phyloP scores from a whole-genome alignment of 108 stramenopile genomes.

The Seminavis robusta region DNA sequence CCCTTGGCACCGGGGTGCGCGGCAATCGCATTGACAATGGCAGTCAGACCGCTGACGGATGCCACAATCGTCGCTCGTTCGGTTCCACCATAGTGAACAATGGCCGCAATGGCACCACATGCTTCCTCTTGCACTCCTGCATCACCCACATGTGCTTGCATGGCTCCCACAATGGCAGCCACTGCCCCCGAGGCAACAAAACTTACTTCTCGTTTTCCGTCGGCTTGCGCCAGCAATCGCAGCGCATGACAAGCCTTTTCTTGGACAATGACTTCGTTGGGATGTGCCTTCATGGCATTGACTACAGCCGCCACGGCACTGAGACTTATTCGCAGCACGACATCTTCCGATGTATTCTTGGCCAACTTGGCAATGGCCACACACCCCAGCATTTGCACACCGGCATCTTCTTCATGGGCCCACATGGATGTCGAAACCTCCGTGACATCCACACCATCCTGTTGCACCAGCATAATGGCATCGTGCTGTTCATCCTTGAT shows the following conservation, averaged over 20 bases:
- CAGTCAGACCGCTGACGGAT: conserved; percentile 74
- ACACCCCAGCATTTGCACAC: conserved; percentile 85
- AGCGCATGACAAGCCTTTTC: conserved; percentile 77
- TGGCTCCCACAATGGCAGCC: conserved; percentile 76
- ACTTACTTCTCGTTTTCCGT: conserved; percentile 71
- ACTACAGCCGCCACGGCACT: conserved; percentile 72
- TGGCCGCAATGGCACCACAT: conserved; percentile 63
- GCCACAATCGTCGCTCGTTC: conserved; percentile 81
- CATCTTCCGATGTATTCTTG: not conserved
- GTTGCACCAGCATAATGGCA: conserved; percentile 86
- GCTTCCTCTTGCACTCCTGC: conserved; percentile 74
- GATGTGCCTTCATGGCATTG: conserved; percentile 87
- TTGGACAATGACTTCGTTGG: conserved; percentile 81
- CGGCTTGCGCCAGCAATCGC: conserved; percentile 47
- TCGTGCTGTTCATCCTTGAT: conserved; percentile 82
- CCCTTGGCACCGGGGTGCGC: conserved; percentile 53
- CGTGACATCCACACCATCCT: conserved; percentile 40
- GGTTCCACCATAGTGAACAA: conserved; percentile 64
- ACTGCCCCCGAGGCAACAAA: conserved; percentile 85
- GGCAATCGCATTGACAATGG: conserved; percentile 70
- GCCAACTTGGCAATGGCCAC: conserved; percentile 51
- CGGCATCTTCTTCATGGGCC: conserved; percentile 87
- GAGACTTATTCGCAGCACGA: conserved; percentile 53
- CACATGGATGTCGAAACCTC: conserved; percentile 81
- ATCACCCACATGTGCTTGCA: conserved; percentile 88